A percentile compares a stretch with the other conserved stretches of the same genome.
Conservation (phyloP, 2,329 filamentous ascomycete species). For the Colletotrichum sp. region DNA sequence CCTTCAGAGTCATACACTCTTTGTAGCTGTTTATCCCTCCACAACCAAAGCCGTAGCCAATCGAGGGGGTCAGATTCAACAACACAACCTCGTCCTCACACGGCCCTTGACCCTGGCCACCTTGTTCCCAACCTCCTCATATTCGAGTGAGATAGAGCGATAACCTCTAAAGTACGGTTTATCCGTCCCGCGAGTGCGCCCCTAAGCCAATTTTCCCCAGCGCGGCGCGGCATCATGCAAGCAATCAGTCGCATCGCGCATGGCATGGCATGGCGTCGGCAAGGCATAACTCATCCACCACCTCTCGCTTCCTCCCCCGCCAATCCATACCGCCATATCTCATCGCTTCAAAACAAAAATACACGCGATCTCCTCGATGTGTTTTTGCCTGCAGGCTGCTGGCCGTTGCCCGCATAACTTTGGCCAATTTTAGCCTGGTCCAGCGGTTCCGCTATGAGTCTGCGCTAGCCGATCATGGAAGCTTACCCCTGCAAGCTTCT, state of each 20-base stretch:
- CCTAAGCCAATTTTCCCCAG: not conserved
- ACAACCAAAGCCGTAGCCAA: not conserved
- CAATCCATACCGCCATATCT: conserved; percentile 14
- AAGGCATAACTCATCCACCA: not conserved
- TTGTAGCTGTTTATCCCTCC: not conserved
- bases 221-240: conserved; percentile 4
- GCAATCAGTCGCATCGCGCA: not conserved
- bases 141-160: not conserved
- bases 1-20: not conserved
- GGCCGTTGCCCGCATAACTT: conserved; percentile 13
- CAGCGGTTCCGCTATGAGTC: not conserved
- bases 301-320: conserved; percentile 7
- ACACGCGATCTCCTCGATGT: not conserved
- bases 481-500: conserved; percentile 1
- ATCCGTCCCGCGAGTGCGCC: not conserved
- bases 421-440: conserved; percentile 13
- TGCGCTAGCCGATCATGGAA: not conserved
- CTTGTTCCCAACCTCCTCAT: not conserved
- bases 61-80: conserved; percentile 2
- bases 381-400: not conserved
- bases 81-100: conserved; percentile 5
- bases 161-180: not conserved
- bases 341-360: conserved; percentile 1
- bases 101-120: not conserved
- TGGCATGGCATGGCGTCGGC: not conserved